Evolutionary conservation across 306 rosid genomes (phyloP), one percentile per base, ranked within the genome.

Genomic region (Sphenostylis stenocarpa): DNA sequence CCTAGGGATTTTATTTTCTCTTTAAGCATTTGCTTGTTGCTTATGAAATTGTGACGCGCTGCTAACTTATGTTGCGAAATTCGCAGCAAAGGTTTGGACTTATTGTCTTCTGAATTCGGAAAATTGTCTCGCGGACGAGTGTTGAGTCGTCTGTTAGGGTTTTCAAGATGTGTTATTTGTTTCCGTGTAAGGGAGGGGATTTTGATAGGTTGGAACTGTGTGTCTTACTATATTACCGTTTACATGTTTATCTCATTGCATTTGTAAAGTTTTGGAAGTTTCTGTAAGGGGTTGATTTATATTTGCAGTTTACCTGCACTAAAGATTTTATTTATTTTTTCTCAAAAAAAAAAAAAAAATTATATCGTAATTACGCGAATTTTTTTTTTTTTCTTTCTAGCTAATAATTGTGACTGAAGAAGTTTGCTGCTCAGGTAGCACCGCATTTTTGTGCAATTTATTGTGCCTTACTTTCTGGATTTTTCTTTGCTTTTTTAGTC

Each of bases 1-100:
- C 62, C 57, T 87, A 87, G 94, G 96, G 91, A 67, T 83, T 70
- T 78, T 60, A 17, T 26, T 79, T 49, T 28, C 34, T 56, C 10
- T 21, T 29, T 4, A 36, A 34, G 58, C 67, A 56, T 70, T 76
- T 68, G 41, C 64, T 67, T 61, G 21, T 28, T 64, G 65, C 64
- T 76, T 79, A 67, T 68, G 64, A 44, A 85, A 79, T 85, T 84
- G 33, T 77, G 76, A n/a, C 73, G 8, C 14, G 14, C 33, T 75
- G 31, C 34, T 47, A 31, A 68, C 48, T 68, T 65, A 4, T 51
- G 67, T 51, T 82, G 73, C 12, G 11, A 16, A 77, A 53, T 82
- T 84, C 60, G 12, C 29, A 6, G 36, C 11, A 12, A 72, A 68
- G 75, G 6, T 87, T 78, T 31, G 63, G 89, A 72, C 34, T 70